These are phyloP conservation scores for Aspergillus hiratsukae DNA, from an alignment of 2,329 filamentous ascomycete species.

Conservation along the genomic window DNA sequence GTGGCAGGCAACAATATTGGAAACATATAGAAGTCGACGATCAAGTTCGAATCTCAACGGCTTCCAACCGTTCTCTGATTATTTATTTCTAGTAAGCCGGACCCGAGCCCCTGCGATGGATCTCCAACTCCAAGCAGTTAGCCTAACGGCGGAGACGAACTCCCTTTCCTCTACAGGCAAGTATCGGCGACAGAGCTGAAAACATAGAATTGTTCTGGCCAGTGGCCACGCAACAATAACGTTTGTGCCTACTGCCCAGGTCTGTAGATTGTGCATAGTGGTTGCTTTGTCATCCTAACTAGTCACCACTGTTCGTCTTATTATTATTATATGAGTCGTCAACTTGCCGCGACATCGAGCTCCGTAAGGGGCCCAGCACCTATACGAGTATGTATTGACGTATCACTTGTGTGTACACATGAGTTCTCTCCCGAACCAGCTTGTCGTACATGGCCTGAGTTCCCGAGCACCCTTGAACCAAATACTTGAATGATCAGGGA, in stretches of 20 bases:
- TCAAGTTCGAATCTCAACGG: not conserved
- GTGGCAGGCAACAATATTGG: too few species aligned
- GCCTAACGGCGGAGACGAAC: slow-evolving; percentile 21
- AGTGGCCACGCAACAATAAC: not conserved
- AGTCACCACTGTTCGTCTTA: not conserved
- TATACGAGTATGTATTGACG: not conserved
- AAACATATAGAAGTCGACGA: not conserved
- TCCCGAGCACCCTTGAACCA: not conserved
- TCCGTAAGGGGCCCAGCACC: not conserved
- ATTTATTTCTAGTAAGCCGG: slow-evolving; percentile 13
- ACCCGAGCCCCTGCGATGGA: slow-evolving; percentile 16
- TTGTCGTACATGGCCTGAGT: not conserved
- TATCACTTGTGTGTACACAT: not conserved
- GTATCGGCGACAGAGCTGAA: not conserved
- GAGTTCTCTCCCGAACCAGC: not conserved
- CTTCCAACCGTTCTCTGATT: not conserved
- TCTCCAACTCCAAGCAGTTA: slow-evolving; percentile 2
- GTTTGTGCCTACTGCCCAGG: not conserved
- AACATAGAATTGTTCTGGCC: not conserved
- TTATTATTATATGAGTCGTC: not conserved
- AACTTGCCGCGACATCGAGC: not conserved
- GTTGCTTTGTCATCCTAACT: too few species aligned
- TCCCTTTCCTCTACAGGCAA: slow-evolving; percentile 15
- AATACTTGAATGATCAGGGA: not conserved
- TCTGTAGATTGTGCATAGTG: not conserved